Conservation (phyloP, 345 rosid species). For the Euphorbia lathyris region DNA sequence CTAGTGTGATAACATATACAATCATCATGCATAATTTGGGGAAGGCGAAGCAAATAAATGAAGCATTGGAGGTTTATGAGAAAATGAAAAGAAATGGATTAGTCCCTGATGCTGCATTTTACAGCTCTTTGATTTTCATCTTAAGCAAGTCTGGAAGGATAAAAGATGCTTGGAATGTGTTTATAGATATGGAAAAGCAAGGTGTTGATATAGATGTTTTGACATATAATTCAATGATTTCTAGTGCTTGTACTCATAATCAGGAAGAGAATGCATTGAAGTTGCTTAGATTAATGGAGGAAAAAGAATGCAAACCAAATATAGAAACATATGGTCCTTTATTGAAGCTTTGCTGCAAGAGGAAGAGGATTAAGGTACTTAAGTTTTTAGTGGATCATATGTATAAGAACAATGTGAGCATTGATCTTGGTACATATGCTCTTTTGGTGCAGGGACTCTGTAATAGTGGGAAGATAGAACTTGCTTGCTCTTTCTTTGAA, state of each 20-base stretch:
- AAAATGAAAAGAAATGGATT: constrained; percentile 65
- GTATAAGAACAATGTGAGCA: constrained; percentile 60
- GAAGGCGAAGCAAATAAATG: constrained; percentile 57
- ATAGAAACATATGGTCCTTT: constrained; percentile 55
- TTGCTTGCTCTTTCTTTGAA: constrained; percentile 64
- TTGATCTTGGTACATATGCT: constrained; percentile 54
- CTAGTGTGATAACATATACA: constrained; percentile 60
- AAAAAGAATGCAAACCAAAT: constrained; percentile 56
- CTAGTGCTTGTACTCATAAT: constrained; percentile 48
- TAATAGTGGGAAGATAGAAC: constrained; percentile 52
- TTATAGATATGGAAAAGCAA: constrained; percentile 68
- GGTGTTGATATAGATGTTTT: constrained; percentile 50
- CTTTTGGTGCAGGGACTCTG: constrained; percentile 55
- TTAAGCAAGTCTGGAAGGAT: constrained; percentile 64
- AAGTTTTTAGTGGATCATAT: constrained; percentile 56
- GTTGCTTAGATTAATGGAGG: constrained; percentile 66
- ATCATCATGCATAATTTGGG: constrained; percentile 71
- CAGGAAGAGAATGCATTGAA: constrained; percentile 57
- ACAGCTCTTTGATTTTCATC: constrained; percentile 60
- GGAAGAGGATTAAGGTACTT: constrained; percentile 67
- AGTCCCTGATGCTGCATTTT: constrained; percentile 61
- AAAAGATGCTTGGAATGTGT: constrained; percentile 62
- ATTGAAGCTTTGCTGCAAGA: constrained; percentile 69
- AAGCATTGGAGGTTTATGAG: constrained; percentile 66
- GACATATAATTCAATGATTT: constrained; percentile 59